phyloP scores from a whole-genome alignment of 352 stramenopile genomes.

The Saprolegnia parasitica region DNA sequence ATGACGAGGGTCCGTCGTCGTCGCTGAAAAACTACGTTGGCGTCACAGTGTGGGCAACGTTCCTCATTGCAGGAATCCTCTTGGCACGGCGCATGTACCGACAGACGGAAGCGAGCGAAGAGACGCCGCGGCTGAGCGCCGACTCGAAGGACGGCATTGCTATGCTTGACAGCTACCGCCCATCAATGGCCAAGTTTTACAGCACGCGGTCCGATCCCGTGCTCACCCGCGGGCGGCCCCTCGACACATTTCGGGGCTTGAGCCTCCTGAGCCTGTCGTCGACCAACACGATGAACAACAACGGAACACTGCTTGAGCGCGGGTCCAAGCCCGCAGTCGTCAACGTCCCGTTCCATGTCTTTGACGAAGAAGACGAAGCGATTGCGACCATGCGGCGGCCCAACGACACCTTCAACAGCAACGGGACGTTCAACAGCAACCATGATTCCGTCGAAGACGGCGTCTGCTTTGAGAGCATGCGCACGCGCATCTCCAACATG shows the following conservation, averaged over 20 bases:
- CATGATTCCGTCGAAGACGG: constrained; percentile 1
- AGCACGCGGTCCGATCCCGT: constrained; percentile 15
- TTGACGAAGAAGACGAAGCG: background rate
- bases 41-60: constrained; percentile 2
- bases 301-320: constrained; percentile 6
- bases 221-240: background rate
- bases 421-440: constrained; percentile 2
- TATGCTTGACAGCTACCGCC: constrained; percentile 10
- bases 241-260: constrained; percentile 8
- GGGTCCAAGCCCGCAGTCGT: constrained; percentile 10
- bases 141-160: constrained; percentile 10
- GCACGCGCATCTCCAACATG: constrained; percentile 14
- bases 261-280: background rate
- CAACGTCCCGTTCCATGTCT: constrained; percentile 4
- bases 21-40: constrained; percentile 12
- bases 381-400: background rate
- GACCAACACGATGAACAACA: constrained; percentile 7
- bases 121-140: background rate
- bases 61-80: background rate
- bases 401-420: constrained; percentile 2
- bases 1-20: background rate
- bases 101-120: background rate
- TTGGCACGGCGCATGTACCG: constrained; percentile 8
- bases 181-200: constrained; percentile 2
- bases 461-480: constrained; percentile 7